Evolutionary conservation across 2,329 filamentous ascomycete species (phyloP).

Genomic region (Chaetomiaceae sp.): DNA sequence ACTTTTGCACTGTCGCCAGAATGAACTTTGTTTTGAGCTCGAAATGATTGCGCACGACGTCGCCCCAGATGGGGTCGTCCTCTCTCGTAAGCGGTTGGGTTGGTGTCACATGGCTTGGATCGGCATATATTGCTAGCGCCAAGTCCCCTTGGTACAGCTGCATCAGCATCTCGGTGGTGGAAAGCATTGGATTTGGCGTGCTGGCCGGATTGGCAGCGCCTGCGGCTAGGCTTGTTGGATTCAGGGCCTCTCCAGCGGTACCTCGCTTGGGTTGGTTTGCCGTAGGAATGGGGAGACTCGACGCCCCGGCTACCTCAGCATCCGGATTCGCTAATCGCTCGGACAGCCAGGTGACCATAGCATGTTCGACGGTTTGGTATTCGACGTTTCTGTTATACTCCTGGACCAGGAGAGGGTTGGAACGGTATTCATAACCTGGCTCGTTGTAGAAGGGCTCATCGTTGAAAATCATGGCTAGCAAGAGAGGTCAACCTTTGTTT

Average conservation of each 20-base stretch:
- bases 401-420: conserved; percentile 20
- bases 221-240: too few species aligned
- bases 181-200: too few species aligned
- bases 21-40: conserved; percentile 19
- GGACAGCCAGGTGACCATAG: conserved; percentile 30
- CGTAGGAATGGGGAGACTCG: too few species aligned
- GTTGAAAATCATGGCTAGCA: conserved; percentile 48
- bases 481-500: neutral
- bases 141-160: too few species aligned
- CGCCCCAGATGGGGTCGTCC: conserved; percentile 26
- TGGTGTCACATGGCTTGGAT: neutral
- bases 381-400: conserved; percentile 32
- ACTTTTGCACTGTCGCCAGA: conserved; percentile 16
- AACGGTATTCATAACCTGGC: conserved; percentile 37
- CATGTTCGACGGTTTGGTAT: conserved; percentile 28
- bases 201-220: too few species aligned
- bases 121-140: too few species aligned
- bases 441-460: conserved; percentile 53
- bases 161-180: too few species aligned
- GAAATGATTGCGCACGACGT: conserved; percentile 28
- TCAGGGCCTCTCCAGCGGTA: too few species aligned
- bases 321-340: conserved; percentile 11
- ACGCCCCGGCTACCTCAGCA: too few species aligned
- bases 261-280: too few species aligned
- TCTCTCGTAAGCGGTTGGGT: too few species aligned